These are phyloP conservation scores for Chenopodium quinoa DNA, from an alignment of 148 eudicot species.

Conservation along the genomic window DNA sequence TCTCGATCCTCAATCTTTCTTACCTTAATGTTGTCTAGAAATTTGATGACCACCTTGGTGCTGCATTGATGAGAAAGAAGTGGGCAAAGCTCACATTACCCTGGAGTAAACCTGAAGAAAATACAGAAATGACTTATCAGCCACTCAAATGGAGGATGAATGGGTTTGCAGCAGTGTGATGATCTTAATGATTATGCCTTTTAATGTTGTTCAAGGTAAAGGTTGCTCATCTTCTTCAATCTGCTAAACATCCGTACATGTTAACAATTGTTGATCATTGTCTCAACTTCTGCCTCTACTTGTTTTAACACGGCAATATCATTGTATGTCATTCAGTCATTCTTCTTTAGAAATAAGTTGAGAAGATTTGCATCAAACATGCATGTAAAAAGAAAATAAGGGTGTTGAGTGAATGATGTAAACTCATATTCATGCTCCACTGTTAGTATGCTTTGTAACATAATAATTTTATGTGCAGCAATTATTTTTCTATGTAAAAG, in stretches of 20 bases:
- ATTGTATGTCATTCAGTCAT: not conserved
- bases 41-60: slow-evolving; percentile 45
- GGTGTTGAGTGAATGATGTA: not conserved
- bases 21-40: slow-evolving; percentile 26
- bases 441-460: not conserved
- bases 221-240: not conserved
- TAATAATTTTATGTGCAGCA: not conserved
- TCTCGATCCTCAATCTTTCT: not conserved
- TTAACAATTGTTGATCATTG: not conserved
- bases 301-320: not conserved
- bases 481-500: not conserved
- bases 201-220: slow-evolving; percentile 1
- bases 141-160: slow-evolving; percentile 51
- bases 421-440: not conserved
- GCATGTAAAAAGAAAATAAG: not conserved
- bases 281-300: not conserved
- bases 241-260: not conserved
- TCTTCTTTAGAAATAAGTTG: not conserved
- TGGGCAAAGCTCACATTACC: slow-evolving; percentile 56
- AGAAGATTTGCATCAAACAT: slow-evolving; percentile 1
- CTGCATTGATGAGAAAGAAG: slow-evolving; percentile 52
- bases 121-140: slow-evolving; percentile 24
- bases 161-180: slow-evolving; percentile 43
- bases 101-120: slow-evolving; percentile 45
- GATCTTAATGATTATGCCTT: slow-evolving; percentile 2